These are phyloP conservation scores for Monosporascus sp. DNA, from an alignment of 2,329 filamentous ascomycete species.

Conservation along the genomic window DNA sequence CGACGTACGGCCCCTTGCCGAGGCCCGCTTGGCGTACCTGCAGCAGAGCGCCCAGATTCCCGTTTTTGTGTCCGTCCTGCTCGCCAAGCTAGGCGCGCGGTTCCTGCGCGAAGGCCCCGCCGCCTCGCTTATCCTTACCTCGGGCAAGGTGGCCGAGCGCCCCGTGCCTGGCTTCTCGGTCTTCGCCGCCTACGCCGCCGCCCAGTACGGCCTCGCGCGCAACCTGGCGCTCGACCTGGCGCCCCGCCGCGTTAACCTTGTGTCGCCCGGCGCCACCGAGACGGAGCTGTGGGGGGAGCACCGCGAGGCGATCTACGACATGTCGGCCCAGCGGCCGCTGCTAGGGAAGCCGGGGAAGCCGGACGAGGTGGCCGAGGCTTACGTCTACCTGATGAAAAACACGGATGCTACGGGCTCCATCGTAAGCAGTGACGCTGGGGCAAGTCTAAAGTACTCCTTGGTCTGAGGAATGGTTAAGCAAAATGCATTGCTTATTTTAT, in stretches of 20 bases:
- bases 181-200: too few relatives aligned
- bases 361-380: constrained; percentile 38
- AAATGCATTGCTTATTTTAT: too few relatives aligned
- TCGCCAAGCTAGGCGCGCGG: constrained; percentile 43
- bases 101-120: constrained; percentile 36
- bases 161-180: constrained; percentile 28
- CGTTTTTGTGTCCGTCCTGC: constrained; percentile 43
- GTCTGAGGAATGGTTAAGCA: too few relatives aligned
- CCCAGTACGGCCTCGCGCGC: too few relatives aligned
- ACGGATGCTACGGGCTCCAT: constrained; percentile 30
- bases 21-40: constrained; percentile 35
- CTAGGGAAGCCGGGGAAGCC: constrained; percentile 23
- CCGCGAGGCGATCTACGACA: constrained; percentile 14
- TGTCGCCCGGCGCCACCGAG: constrained; percentile 49
- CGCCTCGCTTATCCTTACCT: constrained; percentile 52
- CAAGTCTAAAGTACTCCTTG: not conserved
- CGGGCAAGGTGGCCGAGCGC: constrained; percentile 44
- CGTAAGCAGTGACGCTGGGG: constrained; percentile 21
- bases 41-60: constrained; percentile 42
- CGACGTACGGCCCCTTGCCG: constrained; percentile 31
- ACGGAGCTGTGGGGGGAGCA: constrained; percentile 34
- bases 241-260: constrained; percentile 51
- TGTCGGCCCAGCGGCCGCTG: constrained; percentile 11
- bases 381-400: constrained; percentile 39
- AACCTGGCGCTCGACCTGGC: too few relatives aligned